Evolutionary conservation across 2,329 filamentous ascomycete genomes (phyloP), one percentile per base, ranked within the genome.

Genomic region (Ceratocystis cubensis): DNA sequence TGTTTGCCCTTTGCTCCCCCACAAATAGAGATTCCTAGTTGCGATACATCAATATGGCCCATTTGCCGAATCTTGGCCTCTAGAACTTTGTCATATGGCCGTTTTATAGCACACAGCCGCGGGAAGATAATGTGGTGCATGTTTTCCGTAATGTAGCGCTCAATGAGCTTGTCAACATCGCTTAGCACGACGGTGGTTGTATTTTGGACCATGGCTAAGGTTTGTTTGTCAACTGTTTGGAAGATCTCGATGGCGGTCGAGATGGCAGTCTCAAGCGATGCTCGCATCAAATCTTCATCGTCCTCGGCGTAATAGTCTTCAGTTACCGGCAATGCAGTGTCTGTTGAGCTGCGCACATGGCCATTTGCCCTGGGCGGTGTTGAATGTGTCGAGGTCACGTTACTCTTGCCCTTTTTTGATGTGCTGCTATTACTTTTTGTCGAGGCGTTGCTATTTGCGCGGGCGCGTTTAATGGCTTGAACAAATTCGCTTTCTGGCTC

Each of bases 181-280:
- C 92, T 90, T 0, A 94, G 93, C 0, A 94, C 97, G 64, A 99
- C 78, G 73, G 96, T 91, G 1, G 95, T 99, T 1, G 91, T 96
- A 3, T 92, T 89, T 20, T 92, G 94, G 3, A 99, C 81, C 45
- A 96, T 81, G 2, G 93, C 96, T 33, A 99, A 79, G 72, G 97
- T 94, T 72, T 96, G 90, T 74, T 96, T 96, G 74, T 99, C 94
- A 5, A 99, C 93, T 68, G 87, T 86, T 72, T 97, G 93, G 71
- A 99, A 99, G 0, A 97, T 81, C 72, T 99, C 94, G 70, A 99
- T 97, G 0, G 92, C 94, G 8, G 89, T 84, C 8, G 91, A 96
- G 10, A 99, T 89, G 1, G 93, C 92, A 1, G 89, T 95, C 76
- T 99, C 94, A 15, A 97, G 78, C 17, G 91, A 91, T 25, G 86